Evolutionary conservation across 2,329 filamentous ascomycete genomes (phyloP).

Genomic region (Sclerotinia borealis): DNA sequence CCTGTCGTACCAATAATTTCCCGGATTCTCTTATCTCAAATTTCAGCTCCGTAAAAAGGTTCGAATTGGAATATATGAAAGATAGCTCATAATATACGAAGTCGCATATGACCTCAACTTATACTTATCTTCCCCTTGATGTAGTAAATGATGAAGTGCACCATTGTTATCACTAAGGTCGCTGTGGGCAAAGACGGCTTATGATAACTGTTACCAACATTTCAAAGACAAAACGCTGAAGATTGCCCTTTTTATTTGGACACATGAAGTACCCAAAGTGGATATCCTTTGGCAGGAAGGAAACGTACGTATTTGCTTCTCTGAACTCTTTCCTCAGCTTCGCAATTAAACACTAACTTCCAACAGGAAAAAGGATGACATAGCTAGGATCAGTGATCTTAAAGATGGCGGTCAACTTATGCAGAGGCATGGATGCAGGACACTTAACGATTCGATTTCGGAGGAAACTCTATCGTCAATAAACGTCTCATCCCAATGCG

Average conservation of each 20-base stretch:
- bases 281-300: constrained; percentile 1
- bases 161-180: neutral
- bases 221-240: neutral
- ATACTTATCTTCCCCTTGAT: neutral
- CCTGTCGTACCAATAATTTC: neutral
- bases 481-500: neutral
- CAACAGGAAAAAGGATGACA: neutral
- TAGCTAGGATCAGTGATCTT: neutral
- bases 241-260: neutral
- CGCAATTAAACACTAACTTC: neutral
- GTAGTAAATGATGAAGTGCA: neutral
- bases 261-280: constrained; percentile 8
- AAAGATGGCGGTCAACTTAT: neutral
- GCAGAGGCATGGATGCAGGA: neutral
- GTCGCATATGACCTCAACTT: neutral
- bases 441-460: neutral
- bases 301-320: neutral
- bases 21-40: constrained; percentile 1
- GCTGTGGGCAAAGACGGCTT: neutral
- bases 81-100: neutral
- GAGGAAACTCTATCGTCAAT: neutral
- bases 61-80: neutral
- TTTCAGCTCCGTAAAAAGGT: constrained; percentile 3
- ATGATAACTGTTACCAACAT: neutral
- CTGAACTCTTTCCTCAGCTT: neutral